Base-by-base conservation (phyloP, 129 eudicot species). In the Dittrichia graveolens region DNA sequence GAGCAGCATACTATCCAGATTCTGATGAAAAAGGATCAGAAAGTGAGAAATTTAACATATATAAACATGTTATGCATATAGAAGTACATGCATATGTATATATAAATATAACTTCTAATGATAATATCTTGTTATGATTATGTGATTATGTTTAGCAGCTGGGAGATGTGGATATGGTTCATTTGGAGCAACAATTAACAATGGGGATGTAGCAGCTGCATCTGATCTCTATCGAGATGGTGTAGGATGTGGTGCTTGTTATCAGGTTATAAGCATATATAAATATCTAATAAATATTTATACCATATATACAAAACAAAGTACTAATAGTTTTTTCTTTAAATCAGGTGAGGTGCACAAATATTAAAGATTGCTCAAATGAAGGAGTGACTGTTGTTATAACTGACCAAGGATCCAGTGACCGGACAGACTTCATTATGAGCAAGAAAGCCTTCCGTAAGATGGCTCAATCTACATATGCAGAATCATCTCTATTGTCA, bases 231-330 rank as follows among this genome's bases (percentile, higher is more conserved):
- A 87, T 47, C 82, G 84, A 19, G 86, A 83, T 74, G 96, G 96
- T 65, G 67, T 87, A 35, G 96, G 96, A 48, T 90, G 96, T 68
- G 96, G 96, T 79, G 89, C 96, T 46, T 90, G 96, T 70, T 87
- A 87, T 75, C 95, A 90, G 90, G 93, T 90, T 34, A 63, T 70
- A 67, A 61, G 57, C 63, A 56, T 35, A 45, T 56, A 43, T 46
- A 41, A 24, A 12, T 56, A 47, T 35, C 34, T 16, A 45, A 57
- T 0, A 41, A 35, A 8, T 18, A 5, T 69, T 0, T 61, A 2
- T n/a, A n/a, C n/a, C n/a, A n/a, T 8, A 18, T 44, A 12, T 42
- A 10, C 16, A 44, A 47, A 63, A 41, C 49, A 39, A 31, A 7
- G 3, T 46, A 14, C 49, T 59, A 48, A 7, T 12, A 9, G 8